Base-by-base conservation (phyloP, 169 alveolate genomes). In the Cyclospora cayetanensis region DNA sequence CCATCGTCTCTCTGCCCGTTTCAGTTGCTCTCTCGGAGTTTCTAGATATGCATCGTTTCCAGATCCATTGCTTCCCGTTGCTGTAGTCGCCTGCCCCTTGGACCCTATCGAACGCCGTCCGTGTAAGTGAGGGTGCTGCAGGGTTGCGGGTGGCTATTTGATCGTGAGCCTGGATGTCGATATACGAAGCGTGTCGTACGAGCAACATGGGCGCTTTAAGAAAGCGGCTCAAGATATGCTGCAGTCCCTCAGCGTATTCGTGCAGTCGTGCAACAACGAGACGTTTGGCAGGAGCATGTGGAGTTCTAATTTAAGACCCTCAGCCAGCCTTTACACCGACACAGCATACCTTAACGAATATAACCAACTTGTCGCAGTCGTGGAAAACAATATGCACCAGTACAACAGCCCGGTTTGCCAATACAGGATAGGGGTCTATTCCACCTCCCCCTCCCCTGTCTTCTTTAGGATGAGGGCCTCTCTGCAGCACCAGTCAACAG, bases 201-300 rank as follows among this genome's bases (percentile, higher is more conserved):
- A 55, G 34, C 63, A 35, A 12, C 52, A 83, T n/a, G n/a, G n/a
- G n/a, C n/a, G n/a, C n/a, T n/a, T 9, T 18, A 25, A 60, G 74
- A n/a, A 31, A 12, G 25, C 25, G 12, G 74, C 74, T 60, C 34
- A 15, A 7, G 25, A n/a, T 0, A 31, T n/a, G 74, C 74, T 27
- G 50, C 60, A 82, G 60, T 27, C 55, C 29, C 2, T 68, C 22
- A 5, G 22, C 18, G 50, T 85, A 37, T 85, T 31, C 52, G 91
- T 85, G 37, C 82, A 66, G 50, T 63, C 66, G 5, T 85, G 91
- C 84, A 85, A 66, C 84, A 66, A 66, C 34, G 91, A 85, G 53
- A 85, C 91, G 12, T 85, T 85, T 29, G 83, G 35, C 9, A 35
- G 70, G 52, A 41, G 46, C 27, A 31, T 85, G 84, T 85, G 91